Conservation (phyloP, 2,329 filamentous ascomycete genomes). For the Trichoderma harzianum region DNA sequence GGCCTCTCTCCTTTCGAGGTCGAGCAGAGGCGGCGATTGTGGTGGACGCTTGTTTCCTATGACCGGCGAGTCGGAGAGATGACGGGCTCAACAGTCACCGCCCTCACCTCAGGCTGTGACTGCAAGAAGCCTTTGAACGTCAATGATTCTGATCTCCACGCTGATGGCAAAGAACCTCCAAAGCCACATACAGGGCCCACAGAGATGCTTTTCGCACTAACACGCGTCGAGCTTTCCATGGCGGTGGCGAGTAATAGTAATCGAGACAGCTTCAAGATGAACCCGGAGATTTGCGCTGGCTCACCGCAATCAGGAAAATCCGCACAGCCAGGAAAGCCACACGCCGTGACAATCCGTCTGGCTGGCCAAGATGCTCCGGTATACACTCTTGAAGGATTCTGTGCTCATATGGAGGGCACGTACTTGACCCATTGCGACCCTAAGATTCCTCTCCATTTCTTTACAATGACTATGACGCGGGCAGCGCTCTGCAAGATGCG, state of each 20-base stretch:
- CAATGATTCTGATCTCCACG: slow-evolving; percentile 58
- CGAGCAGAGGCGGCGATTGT: slow-evolving; percentile 67
- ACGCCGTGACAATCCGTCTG: slow-evolving; percentile 38
- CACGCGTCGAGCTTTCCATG: slow-evolving; percentile 55
- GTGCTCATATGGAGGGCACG: slow-evolving; percentile 51
- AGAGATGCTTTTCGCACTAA: slow-evolving; percentile 59
- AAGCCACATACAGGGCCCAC: slow-evolving; percentile 49
- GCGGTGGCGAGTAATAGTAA: slow-evolving; percentile 48
- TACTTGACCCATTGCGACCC: slow-evolving; percentile 56
- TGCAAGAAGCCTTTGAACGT: slow-evolving; percentile 58
- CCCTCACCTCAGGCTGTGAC: slow-evolving; percentile 51
- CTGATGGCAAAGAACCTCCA: slow-evolving; percentile 54
- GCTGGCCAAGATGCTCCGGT: slow-evolving; percentile 48
- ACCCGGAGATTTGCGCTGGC: slow-evolving; percentile 28
- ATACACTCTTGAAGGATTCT: slow-evolving; percentile 52
- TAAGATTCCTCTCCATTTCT: slow-evolving; percentile 57
- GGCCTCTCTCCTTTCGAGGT: slow-evolving; percentile 57
- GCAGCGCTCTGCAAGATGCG: slow-evolving; percentile 56
- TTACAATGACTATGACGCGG: slow-evolving; percentile 56
- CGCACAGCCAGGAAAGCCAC: slow-evolving; percentile 22
- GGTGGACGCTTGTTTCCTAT: slow-evolving; percentile 69
- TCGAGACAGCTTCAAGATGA: slow-evolving; percentile 34
- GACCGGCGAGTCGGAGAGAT: slow-evolving; percentile 68
- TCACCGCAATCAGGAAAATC: slow-evolving; percentile 24
- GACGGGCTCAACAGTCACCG: slow-evolving; percentile 55